Conservation (phyloP, 2,329 filamentous ascomycete species). For the Pyricularia pennisetigena region DNA sequence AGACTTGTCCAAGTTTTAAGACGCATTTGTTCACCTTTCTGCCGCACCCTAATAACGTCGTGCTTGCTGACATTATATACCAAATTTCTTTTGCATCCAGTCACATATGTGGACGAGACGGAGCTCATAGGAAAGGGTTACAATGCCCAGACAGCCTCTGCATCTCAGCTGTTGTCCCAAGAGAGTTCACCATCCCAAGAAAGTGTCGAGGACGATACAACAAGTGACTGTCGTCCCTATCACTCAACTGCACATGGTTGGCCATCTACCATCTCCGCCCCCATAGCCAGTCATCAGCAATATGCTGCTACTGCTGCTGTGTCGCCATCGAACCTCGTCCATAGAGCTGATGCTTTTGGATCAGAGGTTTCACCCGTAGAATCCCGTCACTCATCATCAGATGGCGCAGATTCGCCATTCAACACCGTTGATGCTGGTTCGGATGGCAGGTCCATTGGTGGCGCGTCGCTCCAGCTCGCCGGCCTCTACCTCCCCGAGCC, state of each 20-base stretch:
- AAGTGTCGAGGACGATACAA: slow-evolving; percentile 7
- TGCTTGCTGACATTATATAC: not conserved
- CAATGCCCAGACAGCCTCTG: not conserved
- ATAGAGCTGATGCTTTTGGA: slow-evolving; percentile 11
- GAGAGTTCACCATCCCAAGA: not conserved
- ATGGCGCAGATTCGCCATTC: not conserved
- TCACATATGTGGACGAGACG: slow-evolving; percentile 4
- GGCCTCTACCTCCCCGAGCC: slow-evolving; percentile 14
- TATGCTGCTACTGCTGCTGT: slow-evolving; percentile 5
- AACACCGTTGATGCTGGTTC: not conserved
- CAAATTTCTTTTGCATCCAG: not conserved
- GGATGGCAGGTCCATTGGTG: not conserved
- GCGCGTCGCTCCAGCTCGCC: not conserved
- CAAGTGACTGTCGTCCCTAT: not conserved
- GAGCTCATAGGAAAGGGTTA: slow-evolving; percentile 1
- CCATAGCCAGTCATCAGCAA: not conserved
- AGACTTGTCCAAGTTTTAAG: not conserved
- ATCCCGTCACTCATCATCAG: not conserved
- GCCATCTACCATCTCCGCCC: not conserved
- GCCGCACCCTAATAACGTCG: too few relatives aligned
- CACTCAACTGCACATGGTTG: not conserved
- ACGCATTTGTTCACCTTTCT: not conserved
- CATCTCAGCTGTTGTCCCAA: not conserved
- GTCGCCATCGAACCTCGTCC: slow-evolving; percentile 18
- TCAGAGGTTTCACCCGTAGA: not conserved